Conservation (phyloP, 352 stramenopile species). For the Lagenidium giganteum region DNA sequence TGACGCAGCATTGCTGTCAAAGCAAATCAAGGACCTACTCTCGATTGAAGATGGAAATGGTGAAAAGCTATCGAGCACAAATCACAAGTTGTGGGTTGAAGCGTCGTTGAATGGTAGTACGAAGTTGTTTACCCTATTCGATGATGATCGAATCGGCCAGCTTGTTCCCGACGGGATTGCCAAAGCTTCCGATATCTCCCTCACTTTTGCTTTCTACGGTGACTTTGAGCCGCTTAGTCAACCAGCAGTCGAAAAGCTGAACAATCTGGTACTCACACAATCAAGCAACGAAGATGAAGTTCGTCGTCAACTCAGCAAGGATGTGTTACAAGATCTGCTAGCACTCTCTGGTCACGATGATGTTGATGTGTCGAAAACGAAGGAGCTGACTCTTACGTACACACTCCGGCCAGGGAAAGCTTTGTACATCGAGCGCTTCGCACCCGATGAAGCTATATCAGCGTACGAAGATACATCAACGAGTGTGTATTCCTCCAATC, state of each 20-base stretch:
- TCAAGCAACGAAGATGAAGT: too few relatives aligned
- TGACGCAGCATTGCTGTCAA: background rate
- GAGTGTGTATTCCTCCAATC: slow-evolving; percentile 37
- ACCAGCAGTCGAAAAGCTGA: slow-evolving; percentile 20
- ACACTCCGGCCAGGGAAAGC: slow-evolving; percentile 9
- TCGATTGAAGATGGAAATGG: background rate
- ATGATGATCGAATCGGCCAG: too few relatives aligned
- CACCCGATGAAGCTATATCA: slow-evolving; percentile 13
- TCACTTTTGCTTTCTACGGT: slow-evolving; percentile 52
- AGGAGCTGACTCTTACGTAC: slow-evolving; percentile 16
- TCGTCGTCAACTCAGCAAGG: slow-evolving; percentile 5
- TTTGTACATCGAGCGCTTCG: slow-evolving; percentile 20
- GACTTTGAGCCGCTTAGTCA: slow-evolving; percentile 35
- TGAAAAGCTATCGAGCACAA: too few relatives aligned
- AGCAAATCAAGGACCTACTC: slow-evolving; percentile 6
- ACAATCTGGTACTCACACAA: slow-evolving; percentile 10
- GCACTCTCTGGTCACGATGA: background rate
- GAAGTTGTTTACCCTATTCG: slow-evolving; percentile 2
- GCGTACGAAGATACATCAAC: slow-evolving; percentile 25
- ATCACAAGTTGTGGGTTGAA: too few relatives aligned
- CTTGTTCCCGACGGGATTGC: too few relatives aligned
- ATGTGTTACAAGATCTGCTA: slow-evolving; percentile 6
- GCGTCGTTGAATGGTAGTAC: too few relatives aligned
- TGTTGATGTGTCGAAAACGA: background rate
- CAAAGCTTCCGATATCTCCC: slow-evolving; percentile 7